Conservation (phyloP, 768 basidiomycete species). For the Boletus rex-veris region DNA sequence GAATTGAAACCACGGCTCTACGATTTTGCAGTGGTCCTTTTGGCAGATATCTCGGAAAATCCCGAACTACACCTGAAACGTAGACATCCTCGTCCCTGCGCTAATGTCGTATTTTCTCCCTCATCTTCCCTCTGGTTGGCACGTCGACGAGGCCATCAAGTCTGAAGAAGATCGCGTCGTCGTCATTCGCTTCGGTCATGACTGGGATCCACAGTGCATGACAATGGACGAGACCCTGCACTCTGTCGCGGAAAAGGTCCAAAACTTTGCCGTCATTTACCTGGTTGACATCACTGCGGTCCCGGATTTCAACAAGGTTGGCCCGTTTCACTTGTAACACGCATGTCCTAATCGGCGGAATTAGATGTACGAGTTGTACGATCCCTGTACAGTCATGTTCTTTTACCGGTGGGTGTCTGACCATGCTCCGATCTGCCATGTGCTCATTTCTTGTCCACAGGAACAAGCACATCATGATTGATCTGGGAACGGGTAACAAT, state of each 20-base stretch:
- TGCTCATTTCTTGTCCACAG: conserved; percentile 37
- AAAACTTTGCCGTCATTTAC: conserved; percentile 98
- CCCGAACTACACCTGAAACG: neutral
- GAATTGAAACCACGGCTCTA: too few species aligned
- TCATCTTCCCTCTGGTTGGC: conserved; percentile 91
- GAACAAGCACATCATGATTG: conserved; percentile 99
- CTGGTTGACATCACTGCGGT: conserved; percentile 93
- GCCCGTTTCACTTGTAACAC: neutral
- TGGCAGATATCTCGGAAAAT: neutral
- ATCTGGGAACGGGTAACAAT: conserved; percentile 98
- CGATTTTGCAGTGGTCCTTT: too few species aligned
- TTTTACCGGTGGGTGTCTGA: conserved; percentile 77
- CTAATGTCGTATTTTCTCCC: conserved; percentile 87
- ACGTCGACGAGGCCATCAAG: conserved; percentile 98
- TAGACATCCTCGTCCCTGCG: neutral
- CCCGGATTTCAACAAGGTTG: conserved; percentile 94
- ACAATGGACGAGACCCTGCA: conserved; percentile 98
- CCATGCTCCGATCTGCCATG: neutral
- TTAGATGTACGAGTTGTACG: conserved; percentile 99
- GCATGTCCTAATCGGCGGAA: neutral
- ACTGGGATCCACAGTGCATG: conserved; percentile 95
- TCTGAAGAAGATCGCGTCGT: conserved; percentile 97
- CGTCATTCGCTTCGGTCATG: conserved; percentile 91
- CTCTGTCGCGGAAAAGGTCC: conserved; percentile 89
- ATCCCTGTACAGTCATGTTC: conserved; percentile 97